Conservation (phyloP, 2,329 filamentous ascomycete genomes). For the Fusarium vanettenii region DNA sequence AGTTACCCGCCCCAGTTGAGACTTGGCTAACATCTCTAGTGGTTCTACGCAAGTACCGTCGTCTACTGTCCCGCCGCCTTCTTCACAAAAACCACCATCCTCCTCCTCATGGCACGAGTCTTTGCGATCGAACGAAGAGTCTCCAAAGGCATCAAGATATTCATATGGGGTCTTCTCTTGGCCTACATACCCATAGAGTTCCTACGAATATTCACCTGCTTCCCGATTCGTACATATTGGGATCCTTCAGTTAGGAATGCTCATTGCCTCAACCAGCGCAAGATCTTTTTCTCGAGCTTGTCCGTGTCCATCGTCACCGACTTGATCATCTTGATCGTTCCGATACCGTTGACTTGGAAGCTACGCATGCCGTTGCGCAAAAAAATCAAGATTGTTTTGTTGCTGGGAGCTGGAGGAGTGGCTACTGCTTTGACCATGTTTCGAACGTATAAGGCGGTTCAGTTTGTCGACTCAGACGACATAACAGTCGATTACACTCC, state of each 20-base stretch:
- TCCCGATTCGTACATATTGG: slow-evolving; percentile 57
- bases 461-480: slow-evolving; percentile 33
- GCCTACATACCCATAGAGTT: slow-evolving; percentile 38
- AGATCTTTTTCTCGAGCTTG: slow-evolving; percentile 36
- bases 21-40: slow-evolving; percentile 12
- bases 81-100: slow-evolving; percentile 39
- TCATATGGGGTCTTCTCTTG: slow-evolving; percentile 29
- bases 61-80: slow-evolving; percentile 35
- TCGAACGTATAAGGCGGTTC: slow-evolving; percentile 10
- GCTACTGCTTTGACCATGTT: slow-evolving; percentile 34
- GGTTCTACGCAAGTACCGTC: slow-evolving; percentile 38
- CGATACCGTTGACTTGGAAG: slow-evolving; percentile 31
- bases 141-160: slow-evolving; percentile 27
- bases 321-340: slow-evolving; percentile 29
- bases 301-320: slow-evolving; percentile 32
- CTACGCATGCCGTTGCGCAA: slow-evolving; percentile 29
- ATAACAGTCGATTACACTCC: slow-evolving; percentile 32
- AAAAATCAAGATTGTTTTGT: slow-evolving; percentile 35
- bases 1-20: fast-evolving
- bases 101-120: slow-evolving; percentile 37
- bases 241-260: slow-evolving; percentile 32
- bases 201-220: slow-evolving; percentile 56
- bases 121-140: slow-evolving; percentile 31
- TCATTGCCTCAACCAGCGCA: slow-evolving; percentile 51
- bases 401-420: slow-evolving; percentile 35